Base-by-base conservation (phyloP, 2,329 filamentous ascomycete species). In the Teratosphaeria pseudoeucalypti region DNA sequence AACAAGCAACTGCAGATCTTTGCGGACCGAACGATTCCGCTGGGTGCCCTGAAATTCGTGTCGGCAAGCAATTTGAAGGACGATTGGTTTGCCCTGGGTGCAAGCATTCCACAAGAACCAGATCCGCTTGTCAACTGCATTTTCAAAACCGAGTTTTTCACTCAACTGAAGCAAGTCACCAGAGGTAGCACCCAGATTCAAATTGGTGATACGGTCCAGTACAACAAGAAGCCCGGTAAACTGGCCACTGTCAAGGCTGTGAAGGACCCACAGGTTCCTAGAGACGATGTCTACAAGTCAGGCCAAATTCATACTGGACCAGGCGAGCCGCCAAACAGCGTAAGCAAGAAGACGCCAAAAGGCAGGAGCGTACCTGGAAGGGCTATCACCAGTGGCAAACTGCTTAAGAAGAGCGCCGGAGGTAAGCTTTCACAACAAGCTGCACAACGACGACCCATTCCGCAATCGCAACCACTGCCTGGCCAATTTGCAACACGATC, bases 191-290 rank as follows among this genome's bases (percentile, higher is more conserved):
- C 95, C 71, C 90, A 86, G 71, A 76, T 99, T 55, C 90, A 89
- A 75, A 87, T 97, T 63, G 84, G 79, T n/a, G 87, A 94, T 32
- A 82, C 81, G 61, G 92, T 99, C 66, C 90, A 96, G 72, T 99
- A 96, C 75, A 92, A 92, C 71, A 99, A 97, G 82, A 99, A 99
- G 76, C 94, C 94, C 1, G 90, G 90, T 58, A 99, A 99, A 78
- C 82, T 90, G 73, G 88, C 92, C 58, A 76, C 85, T 6, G 88
- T 99, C 70, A 97, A 97, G 78, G 89, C 89, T 9, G 71, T 95
- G 62, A 96, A 95, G 76, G 94, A 99, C 71, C 86, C 92, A 0
- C 83, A 85, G 57, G 82, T 87, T 57, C 77, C 81, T 3, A 75
- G 81, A 57, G 86, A 86, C 55, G 94, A 99, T 74, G 83, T 85